Evolutionary conservation across 208 protist genomes (phyloP).

Genomic region (Acanthamoeba healyi): DNA sequence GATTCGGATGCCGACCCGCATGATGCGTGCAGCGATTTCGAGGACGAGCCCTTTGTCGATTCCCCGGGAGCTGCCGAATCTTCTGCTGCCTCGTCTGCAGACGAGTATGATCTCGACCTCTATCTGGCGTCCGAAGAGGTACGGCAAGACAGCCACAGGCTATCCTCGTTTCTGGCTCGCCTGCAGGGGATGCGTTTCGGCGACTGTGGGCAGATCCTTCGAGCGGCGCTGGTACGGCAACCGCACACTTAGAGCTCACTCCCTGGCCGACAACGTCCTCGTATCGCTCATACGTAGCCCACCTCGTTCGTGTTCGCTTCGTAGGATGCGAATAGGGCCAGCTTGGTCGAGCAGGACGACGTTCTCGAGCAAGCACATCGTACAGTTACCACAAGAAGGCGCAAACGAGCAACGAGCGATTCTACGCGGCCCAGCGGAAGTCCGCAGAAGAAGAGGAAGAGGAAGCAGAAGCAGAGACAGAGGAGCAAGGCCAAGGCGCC

Average conservation of each 20-base stretch:
- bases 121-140: neutral
- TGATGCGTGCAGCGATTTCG: neutral
- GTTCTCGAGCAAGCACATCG: too few species aligned
- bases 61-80: neutral
- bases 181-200: neutral
- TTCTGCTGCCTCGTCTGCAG: neutral
- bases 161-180: neutral
- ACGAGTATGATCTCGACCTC: neutral
- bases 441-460: neutral
- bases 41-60: neutral
- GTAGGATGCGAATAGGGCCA: too few species aligned
- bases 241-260: neutral
- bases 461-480: neutral
- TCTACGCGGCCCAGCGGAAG: neutral
- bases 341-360: too few species aligned
- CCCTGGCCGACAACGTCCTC: neutral
- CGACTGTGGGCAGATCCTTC: neutral
- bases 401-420: too few species aligned
- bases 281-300: too few species aligned
- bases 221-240: neutral
- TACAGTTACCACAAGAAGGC: neutral
- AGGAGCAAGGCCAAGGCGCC: neutral
- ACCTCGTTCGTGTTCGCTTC: too few species aligned
- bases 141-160: neutral
- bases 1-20: neutral